Conservation (phyloP, 768 basidiomycete genomes). For the Phaeolepiota aurea region DNA sequence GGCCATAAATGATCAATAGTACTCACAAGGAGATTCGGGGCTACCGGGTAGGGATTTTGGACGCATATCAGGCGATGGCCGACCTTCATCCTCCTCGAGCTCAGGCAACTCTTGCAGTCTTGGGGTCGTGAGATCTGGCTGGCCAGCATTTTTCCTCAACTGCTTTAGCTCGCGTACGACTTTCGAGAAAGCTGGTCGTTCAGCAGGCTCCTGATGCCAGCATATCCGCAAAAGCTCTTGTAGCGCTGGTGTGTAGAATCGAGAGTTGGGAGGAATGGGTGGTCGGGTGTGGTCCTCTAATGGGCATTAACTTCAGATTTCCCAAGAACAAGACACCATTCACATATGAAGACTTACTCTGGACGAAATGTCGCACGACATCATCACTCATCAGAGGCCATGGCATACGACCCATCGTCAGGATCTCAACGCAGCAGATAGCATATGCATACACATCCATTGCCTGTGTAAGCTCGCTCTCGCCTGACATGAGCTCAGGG, state of each 20-base stretch:
- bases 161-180: conserved; percentile 41
- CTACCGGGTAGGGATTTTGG: conserved; percentile 15
- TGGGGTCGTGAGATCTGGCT: conserved; percentile 17
- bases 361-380: conserved; percentile 41
- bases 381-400: conserved; percentile 47
- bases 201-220: conserved; percentile 47
- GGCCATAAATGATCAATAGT: too few relatives aligned
- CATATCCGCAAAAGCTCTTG: conserved; percentile 41
- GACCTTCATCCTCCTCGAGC: conserved; percentile 10
- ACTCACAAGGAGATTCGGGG: conserved; percentile 10
- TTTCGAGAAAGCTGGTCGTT: conserved; percentile 44
- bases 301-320: conserved; percentile 6
- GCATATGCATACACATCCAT: conserved; percentile 69
- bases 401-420: conserved; percentile 55
- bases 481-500: conserved; percentile 55
- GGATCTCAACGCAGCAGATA: conserved; percentile 60
- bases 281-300: conserved; percentile 46
- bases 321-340: conserved; percentile 1
- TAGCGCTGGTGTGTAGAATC: conserved; percentile 25
- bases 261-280: conserved; percentile 33
- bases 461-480: conserved; percentile 36
- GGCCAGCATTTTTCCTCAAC: conserved; percentile 31
- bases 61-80: conserved; percentile 24
- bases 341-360: conserved; percentile 28
- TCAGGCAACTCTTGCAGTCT: conserved; percentile 5